These are phyloP conservation scores for Neofusicoccum laricinum DNA, from an alignment of 2,329 filamentous ascomycete genomes.

Conservation along the genomic window DNA sequence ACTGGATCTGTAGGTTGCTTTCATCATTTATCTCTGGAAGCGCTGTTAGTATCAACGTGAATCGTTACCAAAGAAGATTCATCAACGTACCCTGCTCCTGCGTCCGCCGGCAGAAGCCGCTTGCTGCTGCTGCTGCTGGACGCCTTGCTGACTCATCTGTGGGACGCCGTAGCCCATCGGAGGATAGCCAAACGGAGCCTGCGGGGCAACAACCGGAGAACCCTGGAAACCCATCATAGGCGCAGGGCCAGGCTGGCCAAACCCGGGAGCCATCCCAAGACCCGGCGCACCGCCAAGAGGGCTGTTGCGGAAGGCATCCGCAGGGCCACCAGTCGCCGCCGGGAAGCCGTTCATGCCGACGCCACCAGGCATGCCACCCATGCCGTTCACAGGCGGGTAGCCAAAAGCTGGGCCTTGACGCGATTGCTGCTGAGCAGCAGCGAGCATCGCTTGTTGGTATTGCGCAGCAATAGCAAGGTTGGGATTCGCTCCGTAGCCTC, in stretches of 20 bases:
- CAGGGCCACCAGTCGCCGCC: background rate
- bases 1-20: background rate
- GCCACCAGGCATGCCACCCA: slow-evolving; percentile 11
- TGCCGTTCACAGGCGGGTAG: slow-evolving; percentile 14
- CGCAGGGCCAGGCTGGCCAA: slow-evolving; percentile 7
- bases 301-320: slow-evolving; percentile 12
- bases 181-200: slow-evolving; percentile 8
- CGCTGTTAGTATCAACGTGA: background rate
- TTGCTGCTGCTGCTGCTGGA: background rate
- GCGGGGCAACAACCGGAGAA: slow-evolving; percentile 1
- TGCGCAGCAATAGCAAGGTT: slow-evolving; percentile 34
- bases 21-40: background rate
- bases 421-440: slow-evolving; percentile 27
- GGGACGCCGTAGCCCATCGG: slow-evolving; percentile 13
- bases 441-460: slow-evolving; percentile 56
- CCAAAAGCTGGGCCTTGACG: slow-evolving; percentile 12
- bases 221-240: slow-evolving; percentile 15
- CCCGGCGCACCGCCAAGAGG: slow-evolving; percentile 11
- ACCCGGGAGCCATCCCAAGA: slow-evolving; percentile 13
- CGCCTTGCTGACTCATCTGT: slow-evolving; percentile 11
- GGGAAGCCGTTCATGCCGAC: slow-evolving; percentile 15
- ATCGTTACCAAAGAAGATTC: too few species aligned
- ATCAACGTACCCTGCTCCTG: slow-evolving; percentile 9
- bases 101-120: slow-evolving; percentile 1
- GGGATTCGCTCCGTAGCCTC: slow-evolving; percentile 29